phyloP scores from a whole-genome alignment of 495 filamentous ascomycete species.

The Pyronema omphalodes region DNA sequence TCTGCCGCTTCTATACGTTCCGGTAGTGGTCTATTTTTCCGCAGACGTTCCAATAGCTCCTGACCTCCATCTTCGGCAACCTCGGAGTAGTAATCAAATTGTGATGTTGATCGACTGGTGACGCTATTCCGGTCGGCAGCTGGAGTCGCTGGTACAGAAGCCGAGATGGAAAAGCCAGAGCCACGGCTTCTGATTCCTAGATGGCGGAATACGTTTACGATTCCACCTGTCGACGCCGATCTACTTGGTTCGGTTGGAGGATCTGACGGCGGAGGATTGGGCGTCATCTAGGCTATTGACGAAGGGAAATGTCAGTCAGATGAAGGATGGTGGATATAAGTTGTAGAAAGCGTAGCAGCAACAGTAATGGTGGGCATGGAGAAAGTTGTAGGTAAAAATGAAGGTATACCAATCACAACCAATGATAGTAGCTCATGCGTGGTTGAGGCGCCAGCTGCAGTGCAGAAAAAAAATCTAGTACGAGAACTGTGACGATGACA shows the following conservation, averaged over 20 bases:
- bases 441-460: neutral
- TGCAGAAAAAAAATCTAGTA: neutral
- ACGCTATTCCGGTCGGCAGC: conserved; percentile 3
- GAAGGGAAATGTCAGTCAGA: neutral
- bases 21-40: conserved; percentile 14
- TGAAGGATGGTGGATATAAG: neutral
- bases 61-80: conserved; percentile 5
- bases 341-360: neutral
- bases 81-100: conserved; percentile 14
- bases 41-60: conserved; percentile 14
- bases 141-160: conserved; percentile 10
- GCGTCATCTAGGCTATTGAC: conserved; percentile 4
- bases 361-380: too few species aligned
- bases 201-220: conserved; percentile 18
- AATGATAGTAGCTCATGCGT: neutral
- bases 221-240: conserved; percentile 8
- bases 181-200: conserved; percentile 16
- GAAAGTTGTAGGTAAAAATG: neutral
- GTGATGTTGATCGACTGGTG: conserved; percentile 7
- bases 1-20: conserved; percentile 39
- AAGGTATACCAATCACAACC: neutral
- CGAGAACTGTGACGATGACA: neutral
- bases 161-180: conserved; percentile 12
- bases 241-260: conserved; percentile 15
- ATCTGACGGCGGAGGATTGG: neutral